Evolutionary conservation across 2,329 filamentous ascomycete genomes (phyloP).

Genomic region (Colletotrichum liriopes): DNA sequence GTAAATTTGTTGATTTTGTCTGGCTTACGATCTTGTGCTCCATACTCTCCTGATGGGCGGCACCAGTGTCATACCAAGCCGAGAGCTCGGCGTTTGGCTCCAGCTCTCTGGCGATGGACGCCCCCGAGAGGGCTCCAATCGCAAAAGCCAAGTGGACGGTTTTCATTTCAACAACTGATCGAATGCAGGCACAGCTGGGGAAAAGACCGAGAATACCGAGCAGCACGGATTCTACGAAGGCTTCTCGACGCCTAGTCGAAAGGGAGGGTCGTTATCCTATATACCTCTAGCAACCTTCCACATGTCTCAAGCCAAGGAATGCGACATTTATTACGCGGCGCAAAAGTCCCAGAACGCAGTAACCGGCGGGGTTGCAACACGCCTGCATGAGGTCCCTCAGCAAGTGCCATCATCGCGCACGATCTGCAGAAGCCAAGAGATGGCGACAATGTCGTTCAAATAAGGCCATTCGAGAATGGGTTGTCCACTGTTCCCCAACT

Average conservation of each 20-base stretch:
- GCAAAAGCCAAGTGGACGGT: slow-evolving; percentile 6
- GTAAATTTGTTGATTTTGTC: not conserved
- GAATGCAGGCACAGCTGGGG: not conserved
- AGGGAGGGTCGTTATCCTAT: not conserved
- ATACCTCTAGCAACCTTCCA: not conserved
- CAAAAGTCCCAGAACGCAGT: slow-evolving; percentile 22
- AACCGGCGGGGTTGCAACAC: not conserved
- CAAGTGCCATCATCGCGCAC: slow-evolving; percentile 1
- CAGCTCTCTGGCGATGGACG: slow-evolving; percentile 40
- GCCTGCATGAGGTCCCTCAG: slow-evolving; percentile 2
- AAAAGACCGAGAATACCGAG: not conserved
- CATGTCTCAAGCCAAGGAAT: not conserved
- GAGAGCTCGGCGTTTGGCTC: slow-evolving; percentile 40
- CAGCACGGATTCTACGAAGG: not conserved
- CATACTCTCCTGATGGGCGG: slow-evolving; percentile 44
- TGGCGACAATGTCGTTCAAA: slow-evolving; percentile 34
- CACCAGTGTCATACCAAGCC: slow-evolving; percentile 43
- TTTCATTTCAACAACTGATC: slow-evolving; percentile 10
- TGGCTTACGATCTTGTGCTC: slow-evolving; percentile 40
- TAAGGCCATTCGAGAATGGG: slow-evolving; percentile 12
- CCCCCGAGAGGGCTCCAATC: slow-evolving; percentile 19
- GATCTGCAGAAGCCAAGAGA: slow-evolving; percentile 30
- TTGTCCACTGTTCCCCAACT: not conserved
- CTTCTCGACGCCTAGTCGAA: not conserved
- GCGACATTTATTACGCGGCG: not conserved